Conservation (phyloP, 306 rosid genomes). For the Hylodesmum podocarpum region DNA sequence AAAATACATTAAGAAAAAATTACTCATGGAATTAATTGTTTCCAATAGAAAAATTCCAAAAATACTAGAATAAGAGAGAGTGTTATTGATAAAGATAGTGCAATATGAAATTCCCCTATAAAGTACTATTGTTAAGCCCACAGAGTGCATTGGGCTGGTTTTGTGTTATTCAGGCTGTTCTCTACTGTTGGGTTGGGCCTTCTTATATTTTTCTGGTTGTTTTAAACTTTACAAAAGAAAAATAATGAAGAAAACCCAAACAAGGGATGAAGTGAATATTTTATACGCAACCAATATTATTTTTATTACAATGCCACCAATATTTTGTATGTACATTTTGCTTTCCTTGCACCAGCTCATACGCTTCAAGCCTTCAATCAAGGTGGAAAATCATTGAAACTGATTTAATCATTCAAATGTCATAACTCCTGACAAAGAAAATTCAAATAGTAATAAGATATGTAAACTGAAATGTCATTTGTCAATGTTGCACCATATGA, state of each 20-base stretch:
- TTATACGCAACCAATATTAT: background rate
- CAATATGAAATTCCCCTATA: background rate
- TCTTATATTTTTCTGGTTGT: background rate
- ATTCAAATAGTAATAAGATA: background rate
- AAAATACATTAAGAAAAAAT: no score
- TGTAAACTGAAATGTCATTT: background rate
- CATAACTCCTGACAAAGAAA: background rate
- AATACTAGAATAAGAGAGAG: background rate
- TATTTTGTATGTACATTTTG: background rate
- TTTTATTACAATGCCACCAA: no score
- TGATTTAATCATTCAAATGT: background rate
- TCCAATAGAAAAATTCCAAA: background rate
- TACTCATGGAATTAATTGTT: background rate
- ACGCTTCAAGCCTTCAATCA: constrained; percentile 22
- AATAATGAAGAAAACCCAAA: no score
- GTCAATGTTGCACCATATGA: background rate
- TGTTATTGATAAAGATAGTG: background rate
- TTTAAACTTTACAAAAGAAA: background rate
- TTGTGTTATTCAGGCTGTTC: background rate
- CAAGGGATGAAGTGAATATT: background rate
- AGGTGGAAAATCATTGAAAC: background rate
- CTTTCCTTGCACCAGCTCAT: background rate
- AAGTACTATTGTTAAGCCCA: background rate
- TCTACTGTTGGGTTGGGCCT: background rate
- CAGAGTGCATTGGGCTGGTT: background rate